Percentiles rank a stretch among this genome's conserved stretches.
Conservation (phyloP, 768 basidiomycete genomes). For the Naganishia randhawae region DNA sequence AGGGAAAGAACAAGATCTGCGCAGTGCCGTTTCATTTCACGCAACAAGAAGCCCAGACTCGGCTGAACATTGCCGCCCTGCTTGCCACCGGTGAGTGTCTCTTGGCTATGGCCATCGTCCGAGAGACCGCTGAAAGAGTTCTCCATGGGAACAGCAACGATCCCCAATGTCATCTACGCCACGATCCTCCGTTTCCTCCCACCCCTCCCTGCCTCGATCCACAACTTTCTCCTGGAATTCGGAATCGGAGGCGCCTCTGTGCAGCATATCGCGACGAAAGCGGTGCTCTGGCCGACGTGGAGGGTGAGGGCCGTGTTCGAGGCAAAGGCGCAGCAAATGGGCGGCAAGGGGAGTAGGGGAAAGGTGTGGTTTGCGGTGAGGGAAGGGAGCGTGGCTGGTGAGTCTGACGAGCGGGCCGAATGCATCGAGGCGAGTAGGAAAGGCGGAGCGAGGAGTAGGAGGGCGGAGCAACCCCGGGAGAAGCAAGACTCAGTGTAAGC, state of each 20-base stretch:
- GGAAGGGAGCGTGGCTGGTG: constrained; percentile 45
- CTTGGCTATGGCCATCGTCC: background rate
- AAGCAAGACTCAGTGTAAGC: too few relatives aligned
- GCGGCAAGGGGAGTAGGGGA: constrained; percentile 24
- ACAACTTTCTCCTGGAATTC: constrained; percentile 37
- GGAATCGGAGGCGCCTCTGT: constrained; percentile 38
- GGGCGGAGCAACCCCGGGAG: too few relatives aligned
- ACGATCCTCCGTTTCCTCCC: constrained; percentile 35
- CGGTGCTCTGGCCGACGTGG: constrained; percentile 48
- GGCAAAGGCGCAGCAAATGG: constrained; percentile 26
- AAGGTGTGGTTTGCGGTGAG: constrained; percentile 37
- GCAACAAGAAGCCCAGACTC: constrained; percentile 33
- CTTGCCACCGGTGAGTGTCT: constrained; percentile 35
- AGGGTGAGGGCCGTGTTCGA: constrained; percentile 19
- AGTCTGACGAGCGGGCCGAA: background rate
- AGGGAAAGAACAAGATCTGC: constrained; percentile 34
- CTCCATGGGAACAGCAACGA: constrained; percentile 3
- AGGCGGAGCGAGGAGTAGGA: background rate
- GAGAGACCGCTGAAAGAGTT: too few relatives aligned
- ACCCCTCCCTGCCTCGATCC: constrained; percentile 29
- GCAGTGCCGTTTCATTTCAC: constrained; percentile 38
- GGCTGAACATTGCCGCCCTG: constrained; percentile 36
- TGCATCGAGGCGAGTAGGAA: background rate
- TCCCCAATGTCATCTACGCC: constrained; percentile 38
- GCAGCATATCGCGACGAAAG: constrained; percentile 41